Conservation (phyloP, 2,329 filamentous ascomycete genomes). For the Pseudocercospora fuligena region DNA sequence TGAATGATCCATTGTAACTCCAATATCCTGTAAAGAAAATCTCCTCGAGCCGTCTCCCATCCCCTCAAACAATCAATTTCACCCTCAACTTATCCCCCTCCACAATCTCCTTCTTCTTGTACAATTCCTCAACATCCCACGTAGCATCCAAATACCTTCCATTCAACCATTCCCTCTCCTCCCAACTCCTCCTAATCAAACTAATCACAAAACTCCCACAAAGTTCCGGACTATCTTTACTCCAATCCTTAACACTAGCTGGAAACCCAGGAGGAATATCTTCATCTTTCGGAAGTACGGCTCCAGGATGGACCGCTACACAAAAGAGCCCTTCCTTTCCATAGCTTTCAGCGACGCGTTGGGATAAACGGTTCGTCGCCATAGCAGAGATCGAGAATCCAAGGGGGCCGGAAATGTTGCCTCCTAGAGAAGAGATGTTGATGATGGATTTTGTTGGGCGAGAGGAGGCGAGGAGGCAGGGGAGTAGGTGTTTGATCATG, state of each 20-base stretch:
- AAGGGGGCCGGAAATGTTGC: conserved; percentile 40
- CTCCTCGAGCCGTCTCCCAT: too few relatives aligned
- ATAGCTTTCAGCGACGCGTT: conserved; percentile 42
- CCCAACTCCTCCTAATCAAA: conserved; percentile 38
- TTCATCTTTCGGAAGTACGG: conserved; percentile 34
- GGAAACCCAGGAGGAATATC: conserved; percentile 41
- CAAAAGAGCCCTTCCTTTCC: conserved; percentile 31
- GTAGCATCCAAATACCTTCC: conserved; percentile 43
- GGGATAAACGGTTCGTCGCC: conserved; percentile 41
- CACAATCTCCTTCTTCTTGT: conserved; percentile 41
- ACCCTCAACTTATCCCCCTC: conserved; percentile 43
- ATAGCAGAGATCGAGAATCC: conserved; percentile 43
- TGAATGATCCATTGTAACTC: too few relatives aligned
- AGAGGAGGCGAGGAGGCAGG: conserved; percentile 2
- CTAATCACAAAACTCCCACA: conserved; percentile 36
- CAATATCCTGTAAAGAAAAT: too few relatives aligned
- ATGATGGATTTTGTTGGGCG: conserved; percentile 27
- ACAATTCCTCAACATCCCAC: conserved; percentile 46
- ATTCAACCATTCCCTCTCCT: conserved; percentile 44
- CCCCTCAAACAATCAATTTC: conserved; percentile 24
- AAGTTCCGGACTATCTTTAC: conserved; percentile 36
- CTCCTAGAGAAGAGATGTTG: conserved; percentile 39
- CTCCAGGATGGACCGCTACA: conserved; percentile 41
- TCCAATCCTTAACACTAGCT: conserved; percentile 22
- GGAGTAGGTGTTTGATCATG: conserved; percentile 31